Base-by-base conservation (phyloP, 441 rosid genomes). In the Corymbia citriodora region DNA sequence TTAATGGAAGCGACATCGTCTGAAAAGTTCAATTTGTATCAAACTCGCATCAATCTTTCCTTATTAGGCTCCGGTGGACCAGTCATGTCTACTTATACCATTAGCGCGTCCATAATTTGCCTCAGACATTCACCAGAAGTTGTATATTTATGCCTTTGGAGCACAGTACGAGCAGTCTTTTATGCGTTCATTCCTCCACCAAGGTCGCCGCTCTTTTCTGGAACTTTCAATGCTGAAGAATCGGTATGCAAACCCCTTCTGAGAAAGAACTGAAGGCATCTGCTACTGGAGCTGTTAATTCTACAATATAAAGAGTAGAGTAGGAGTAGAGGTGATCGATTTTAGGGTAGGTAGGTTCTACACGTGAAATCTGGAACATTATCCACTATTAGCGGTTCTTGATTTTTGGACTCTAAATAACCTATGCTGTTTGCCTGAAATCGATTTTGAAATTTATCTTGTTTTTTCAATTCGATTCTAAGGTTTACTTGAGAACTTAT, bases 391-490 rank as follows among this genome's bases (percentile, higher is more conserved):
- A 57, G 21, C 21, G 63, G 12, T 57, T 57, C 12, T 57, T 6
- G 23, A 57, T 57, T 57, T 57, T 57, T 57, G 13, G 63, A 57
- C 21, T 27, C 23, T 23, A 0, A 33, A 33, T 57, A 57, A 57
- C 11, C 1, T 57, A 23, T 57, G 9, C 5, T 9, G 27, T 57
- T 57, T 57, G 63, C 29, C 21, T 23, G 63, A 12, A 57, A 57
- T 16, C 10, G 29, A 0, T 57, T 23, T 0, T 23, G 6, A 57
- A 9, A 57, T 6, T 9, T 23, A 9, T 0, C 11, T 1, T 57
- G 12, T 23, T 1, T 57, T 57, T 57, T 1, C 12, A 29, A 57
- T 23, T 21, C 10, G 29, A 12, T 1, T 57, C 0, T 0, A 23
- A 27, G 63, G 29, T 57, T 27, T 57, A 57, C 23, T 12, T 0